Percentiles rank a stretch among this genome's conserved stretches.
These are phyloP conservation scores for Lycium ferocissimum DNA, from an alignment of 257 asterid genomes.

Conservation along the genomic window DNA sequence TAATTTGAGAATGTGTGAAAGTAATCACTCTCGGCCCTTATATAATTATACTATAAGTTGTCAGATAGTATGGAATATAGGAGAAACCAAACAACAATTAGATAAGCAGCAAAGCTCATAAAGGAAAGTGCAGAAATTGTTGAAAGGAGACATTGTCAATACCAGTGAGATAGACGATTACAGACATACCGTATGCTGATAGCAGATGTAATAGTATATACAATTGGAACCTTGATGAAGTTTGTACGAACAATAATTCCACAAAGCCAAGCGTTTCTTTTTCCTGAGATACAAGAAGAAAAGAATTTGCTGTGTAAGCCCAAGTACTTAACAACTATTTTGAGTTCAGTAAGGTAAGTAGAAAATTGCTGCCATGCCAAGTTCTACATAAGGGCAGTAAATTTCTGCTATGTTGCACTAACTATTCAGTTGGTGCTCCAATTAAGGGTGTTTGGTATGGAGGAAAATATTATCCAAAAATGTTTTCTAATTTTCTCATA, in stretches of 20 bases:
- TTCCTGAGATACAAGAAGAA: slow-evolving; percentile 49
- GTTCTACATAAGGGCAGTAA: not conserved
- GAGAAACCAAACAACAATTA: not conserved
- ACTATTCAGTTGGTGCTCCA: not conserved
- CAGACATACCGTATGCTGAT: slow-evolving; percentile 56
- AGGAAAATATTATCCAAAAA: too few species aligned
- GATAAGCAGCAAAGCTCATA: not conserved
- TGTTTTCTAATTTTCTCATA: too few species aligned
- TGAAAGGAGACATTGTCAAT: not conserved
- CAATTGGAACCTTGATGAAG: slow-evolving; percentile 59
- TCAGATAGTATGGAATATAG: not conserved
- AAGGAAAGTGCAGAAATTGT: not conserved
- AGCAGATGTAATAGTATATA: slow-evolving; percentile 72
- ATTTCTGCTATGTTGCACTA: not conserved
- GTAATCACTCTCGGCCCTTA: too few species aligned
- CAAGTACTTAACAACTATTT: not conserved
- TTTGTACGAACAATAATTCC: slow-evolving; percentile 52
- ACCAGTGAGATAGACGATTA: not conserved
- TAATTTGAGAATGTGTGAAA: too few species aligned
- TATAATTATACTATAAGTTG: not conserved
- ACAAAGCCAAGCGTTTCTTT: slow-evolving; percentile 54
- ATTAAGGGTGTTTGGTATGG: not conserved
- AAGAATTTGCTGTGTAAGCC: not conserved
- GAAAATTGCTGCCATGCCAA: not conserved
- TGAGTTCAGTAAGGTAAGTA: slow-evolving; percentile 2